Percentiles rank a stretch among this genome's conserved stretches.
phyloP scores from a whole-genome alignment of 306 rosid genomes.

The Myrica gale region DNA sequence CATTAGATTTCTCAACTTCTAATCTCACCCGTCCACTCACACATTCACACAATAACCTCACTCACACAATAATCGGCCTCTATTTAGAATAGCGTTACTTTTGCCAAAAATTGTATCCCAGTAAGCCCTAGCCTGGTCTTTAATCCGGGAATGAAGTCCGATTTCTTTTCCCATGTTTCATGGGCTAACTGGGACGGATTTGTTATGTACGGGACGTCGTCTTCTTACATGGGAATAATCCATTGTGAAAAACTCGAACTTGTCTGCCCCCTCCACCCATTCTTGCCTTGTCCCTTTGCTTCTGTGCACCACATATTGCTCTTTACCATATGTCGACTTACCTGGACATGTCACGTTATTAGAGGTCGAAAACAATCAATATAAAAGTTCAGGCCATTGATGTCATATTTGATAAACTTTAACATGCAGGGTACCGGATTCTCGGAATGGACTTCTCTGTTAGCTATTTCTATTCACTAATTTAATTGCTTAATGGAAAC shows the following conservation, averaged over 20 bases:
- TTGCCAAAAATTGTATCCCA: conserved; percentile 28
- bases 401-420: too few relatives aligned
- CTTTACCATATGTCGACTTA: conserved; percentile 15
- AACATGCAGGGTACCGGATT: too few relatives aligned
- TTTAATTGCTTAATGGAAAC: too few relatives aligned
- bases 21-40: too few relatives aligned
- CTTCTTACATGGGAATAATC: conserved; percentile 57
- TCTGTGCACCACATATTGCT: conserved; percentile 29
- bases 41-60: too few relatives aligned
- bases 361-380: too few relatives aligned
- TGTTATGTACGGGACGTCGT: conserved; percentile 77
- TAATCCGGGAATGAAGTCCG: not conserved
- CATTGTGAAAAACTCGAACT: conserved; percentile 55
- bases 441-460: too few relatives aligned
- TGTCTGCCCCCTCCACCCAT: conserved; percentile 43
- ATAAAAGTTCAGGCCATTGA: too few relatives aligned
- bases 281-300: conserved; percentile 28
- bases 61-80: too few relatives aligned
- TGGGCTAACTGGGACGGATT: conserved; percentile 51
- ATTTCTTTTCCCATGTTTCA: conserved; percentile 33
- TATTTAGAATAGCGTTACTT: conserved; percentile 31
- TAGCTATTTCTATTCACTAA: too few relatives aligned
- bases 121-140: not conserved
- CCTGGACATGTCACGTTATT: conserved; percentile 31
- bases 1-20: too few relatives aligned